Evolutionary conservation across 1,284 basidiomycete species (phyloP).

Genomic region (Schizopora paradoxa): DNA sequence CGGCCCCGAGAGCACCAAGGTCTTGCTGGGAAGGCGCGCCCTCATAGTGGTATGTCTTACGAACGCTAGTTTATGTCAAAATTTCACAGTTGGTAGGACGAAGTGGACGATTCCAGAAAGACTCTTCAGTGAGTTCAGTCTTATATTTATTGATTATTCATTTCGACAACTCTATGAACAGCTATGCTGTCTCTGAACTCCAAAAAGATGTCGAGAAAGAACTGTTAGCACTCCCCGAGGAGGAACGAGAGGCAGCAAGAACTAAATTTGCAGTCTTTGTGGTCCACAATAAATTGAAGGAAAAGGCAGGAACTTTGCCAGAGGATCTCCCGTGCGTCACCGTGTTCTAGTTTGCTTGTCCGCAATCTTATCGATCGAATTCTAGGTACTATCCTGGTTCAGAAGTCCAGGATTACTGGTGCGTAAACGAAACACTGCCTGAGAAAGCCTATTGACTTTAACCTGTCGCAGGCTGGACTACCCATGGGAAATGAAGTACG

Average conservation of each 20-base stretch:
- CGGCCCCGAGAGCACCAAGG: conserved; percentile 57
- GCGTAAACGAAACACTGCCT: conserved; percentile 21
- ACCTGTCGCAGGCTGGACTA: conserved; percentile 64
- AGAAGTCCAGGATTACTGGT: conserved; percentile 64
- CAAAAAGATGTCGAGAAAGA: conserved; percentile 81
- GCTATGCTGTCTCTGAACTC: conserved; percentile 85
- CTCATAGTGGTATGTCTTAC: conserved; percentile 70
- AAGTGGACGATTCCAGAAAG: conserved; percentile 91
- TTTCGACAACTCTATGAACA: conserved; percentile 28
- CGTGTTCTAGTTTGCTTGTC: conserved; percentile 10
- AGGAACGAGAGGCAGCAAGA: conserved; percentile 65
- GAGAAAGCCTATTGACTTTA: conserved; percentile 17
- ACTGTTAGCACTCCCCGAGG: conserved; percentile 55
- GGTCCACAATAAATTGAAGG: conserved; percentile 92
- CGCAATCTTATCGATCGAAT: conserved; percentile 7
- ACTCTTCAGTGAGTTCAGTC: conserved; percentile 65
- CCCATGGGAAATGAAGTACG: conserved; percentile 77
- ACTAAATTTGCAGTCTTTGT: conserved; percentile 90
- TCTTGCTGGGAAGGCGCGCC: conserved; percentile 74
- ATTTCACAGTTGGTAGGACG: conserved; percentile 54
- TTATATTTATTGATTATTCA: conserved; percentile 6
- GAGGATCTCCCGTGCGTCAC: conserved; percentile 52
- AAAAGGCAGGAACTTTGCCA: conserved; percentile 73
- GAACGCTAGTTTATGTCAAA: conserved; percentile 8
- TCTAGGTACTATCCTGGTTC: conserved; percentile 64